Percentiles rank a stretch among this genome's conserved stretches.
Conservation (phyloP, 2,329 filamentous ascomycete species). For the Calonectria crousiana region DNA sequence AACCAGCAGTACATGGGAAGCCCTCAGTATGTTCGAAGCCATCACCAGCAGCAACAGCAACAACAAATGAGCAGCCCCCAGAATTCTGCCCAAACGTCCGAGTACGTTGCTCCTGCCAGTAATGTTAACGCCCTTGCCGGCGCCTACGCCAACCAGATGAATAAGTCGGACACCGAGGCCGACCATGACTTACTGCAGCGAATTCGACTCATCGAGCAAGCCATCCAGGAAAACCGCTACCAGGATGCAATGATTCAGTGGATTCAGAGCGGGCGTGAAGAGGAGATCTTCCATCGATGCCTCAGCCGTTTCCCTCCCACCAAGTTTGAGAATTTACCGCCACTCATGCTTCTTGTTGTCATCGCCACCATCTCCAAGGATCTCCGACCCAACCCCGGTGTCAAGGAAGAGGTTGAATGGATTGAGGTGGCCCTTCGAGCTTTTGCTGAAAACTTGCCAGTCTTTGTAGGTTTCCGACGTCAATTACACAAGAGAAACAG, state of each 20-base stretch:
- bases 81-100: constrained; percentile 48
- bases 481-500: neutral
- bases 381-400: constrained; percentile 62
- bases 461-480: constrained; percentile 59
- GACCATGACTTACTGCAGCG: constrained; percentile 66
- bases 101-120: constrained; percentile 48
- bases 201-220: constrained; percentile 70
- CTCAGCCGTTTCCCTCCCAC: constrained; percentile 52
- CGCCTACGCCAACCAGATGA: constrained; percentile 52
- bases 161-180: constrained; percentile 50
- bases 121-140: constrained; percentile 51
- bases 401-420: constrained; percentile 70
- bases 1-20: constrained; percentile 51
- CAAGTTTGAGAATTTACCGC: constrained; percentile 67
- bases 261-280: constrained; percentile 73
- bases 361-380: constrained; percentile 73
- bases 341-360: constrained; percentile 73
- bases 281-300: constrained; percentile 70
- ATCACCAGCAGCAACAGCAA: constrained; percentile 36
- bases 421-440: constrained; percentile 70
- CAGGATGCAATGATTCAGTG: constrained; percentile 75
- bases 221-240: constrained; percentile 71
- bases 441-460: constrained; percentile 61
- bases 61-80: constrained; percentile 47
- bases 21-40: constrained; percentile 53